phyloP scores from a whole-genome alignment of 768 basidiomycete genomes.

The Cyclocybe cylindracea region DNA sequence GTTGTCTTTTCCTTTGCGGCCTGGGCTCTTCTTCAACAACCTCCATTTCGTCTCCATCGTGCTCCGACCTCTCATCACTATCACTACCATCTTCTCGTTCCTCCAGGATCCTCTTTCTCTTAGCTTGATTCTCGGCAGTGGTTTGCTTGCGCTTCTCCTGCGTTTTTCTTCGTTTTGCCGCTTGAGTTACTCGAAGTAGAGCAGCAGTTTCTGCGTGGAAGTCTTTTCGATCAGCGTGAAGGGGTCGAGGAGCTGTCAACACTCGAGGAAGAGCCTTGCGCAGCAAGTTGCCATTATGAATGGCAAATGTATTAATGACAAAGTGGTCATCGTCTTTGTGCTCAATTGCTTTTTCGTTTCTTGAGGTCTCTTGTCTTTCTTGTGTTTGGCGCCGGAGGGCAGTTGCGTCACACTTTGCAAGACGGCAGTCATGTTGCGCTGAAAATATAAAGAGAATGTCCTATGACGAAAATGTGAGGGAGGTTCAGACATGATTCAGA shows the following conservation, averaged over 20 bases:
- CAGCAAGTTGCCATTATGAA: conserved; percentile 25
- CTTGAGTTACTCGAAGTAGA: conserved; percentile 3
- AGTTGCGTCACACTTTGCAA: conserved; percentile 11
- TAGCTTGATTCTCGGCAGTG: conserved; percentile 2
- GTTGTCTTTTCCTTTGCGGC: no score
- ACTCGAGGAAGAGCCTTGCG: conserved; percentile 9
- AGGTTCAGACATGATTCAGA: no score
- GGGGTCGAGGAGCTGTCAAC: conserved; percentile 5
- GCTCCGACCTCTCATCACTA: no score
- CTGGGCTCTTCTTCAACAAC: no score
- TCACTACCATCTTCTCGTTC: no score
- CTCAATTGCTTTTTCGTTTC: conserved; percentile 10
- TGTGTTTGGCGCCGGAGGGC: background rate
- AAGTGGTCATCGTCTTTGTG: conserved; percentile 20
- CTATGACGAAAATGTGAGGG: background rate
- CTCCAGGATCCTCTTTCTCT: no score
- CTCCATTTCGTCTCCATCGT: no score
- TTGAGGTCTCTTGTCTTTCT: conserved; percentile 9
- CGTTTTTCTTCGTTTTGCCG: conserved; percentile 10
- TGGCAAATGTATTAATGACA: conserved; percentile 25
- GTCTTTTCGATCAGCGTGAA: conserved; percentile 1
- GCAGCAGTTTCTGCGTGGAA: conserved; percentile 5
- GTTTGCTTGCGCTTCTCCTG: conserved; percentile 13
- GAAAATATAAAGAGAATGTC: conserved; percentile 6
- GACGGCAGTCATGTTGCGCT: conserved; percentile 3